These are phyloP conservation scores for Gastrolobium bilobum DNA, from an alignment of 306 rosid genomes.

Conservation along the genomic window DNA sequence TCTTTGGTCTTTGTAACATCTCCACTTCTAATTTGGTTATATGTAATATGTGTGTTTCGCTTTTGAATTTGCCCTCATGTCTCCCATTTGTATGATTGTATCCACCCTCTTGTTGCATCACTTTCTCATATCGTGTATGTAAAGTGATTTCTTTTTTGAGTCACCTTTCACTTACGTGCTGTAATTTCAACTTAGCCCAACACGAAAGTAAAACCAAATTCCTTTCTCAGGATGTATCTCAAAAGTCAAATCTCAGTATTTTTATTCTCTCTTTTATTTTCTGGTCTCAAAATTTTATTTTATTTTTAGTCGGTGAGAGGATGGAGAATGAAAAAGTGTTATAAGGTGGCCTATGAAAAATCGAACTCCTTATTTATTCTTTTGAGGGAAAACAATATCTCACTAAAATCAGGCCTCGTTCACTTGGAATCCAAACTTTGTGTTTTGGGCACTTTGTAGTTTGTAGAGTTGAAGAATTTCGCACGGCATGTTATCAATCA, in stretches of 20 bases:
- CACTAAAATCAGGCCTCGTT: too few species aligned
- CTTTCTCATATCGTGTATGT: neutral
- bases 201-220: conserved; percentile 23
- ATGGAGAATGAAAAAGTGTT: too few species aligned
- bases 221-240: conserved; percentile 9
- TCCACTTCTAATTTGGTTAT: neutral
- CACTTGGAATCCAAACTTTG: too few species aligned
- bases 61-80: conserved; percentile 2
- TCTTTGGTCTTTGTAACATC: neutral
- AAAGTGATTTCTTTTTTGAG: conserved; percentile 17
- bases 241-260: too few species aligned
- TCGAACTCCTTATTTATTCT: too few species aligned
- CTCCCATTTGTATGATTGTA: neutral
- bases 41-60: neutral
- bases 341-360: too few species aligned
- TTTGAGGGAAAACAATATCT: too few species aligned
- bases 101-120: neutral
- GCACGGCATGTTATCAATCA: too few species aligned
- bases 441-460: too few species aligned
- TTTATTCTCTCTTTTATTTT: neutral
- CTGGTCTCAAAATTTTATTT: neutral
- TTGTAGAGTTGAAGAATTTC: too few species aligned
- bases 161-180: neutral
- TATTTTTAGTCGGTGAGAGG: neutral
- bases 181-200: conserved; percentile 16